Percentiles rank a stretch among this genome's conserved stretches.
These are phyloP conservation scores for Mycosphaerelloides madeirae DNA, from an alignment of 2,329 filamentous ascomycete genomes.

Conservation along the genomic window DNA sequence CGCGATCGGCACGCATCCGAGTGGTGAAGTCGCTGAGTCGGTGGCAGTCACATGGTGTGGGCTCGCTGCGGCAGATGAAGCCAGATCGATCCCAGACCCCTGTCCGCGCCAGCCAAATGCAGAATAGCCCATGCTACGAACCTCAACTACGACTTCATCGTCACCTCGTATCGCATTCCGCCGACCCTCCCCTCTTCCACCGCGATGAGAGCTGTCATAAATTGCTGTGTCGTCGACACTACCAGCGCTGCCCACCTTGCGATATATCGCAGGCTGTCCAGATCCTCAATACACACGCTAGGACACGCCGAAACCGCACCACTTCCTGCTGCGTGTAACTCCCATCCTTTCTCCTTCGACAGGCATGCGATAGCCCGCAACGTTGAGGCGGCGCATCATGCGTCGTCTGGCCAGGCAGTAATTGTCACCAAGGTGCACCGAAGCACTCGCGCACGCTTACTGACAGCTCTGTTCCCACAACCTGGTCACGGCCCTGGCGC, in stretches of 20 bases:
- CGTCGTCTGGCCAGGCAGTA: conserved; percentile 3
- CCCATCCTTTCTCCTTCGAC: conserved; percentile 7
- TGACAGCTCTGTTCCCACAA: conserved; percentile 23
- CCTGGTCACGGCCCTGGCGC: conserved; percentile 24
- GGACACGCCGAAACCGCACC: conserved; percentile 15
- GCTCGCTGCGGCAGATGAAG: too few species aligned
- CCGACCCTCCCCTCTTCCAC: not conserved
- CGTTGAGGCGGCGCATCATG: conserved; percentile 9
- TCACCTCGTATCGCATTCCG: conserved; percentile 14
- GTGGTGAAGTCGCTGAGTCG: too few species aligned
- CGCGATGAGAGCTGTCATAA: too few species aligned
- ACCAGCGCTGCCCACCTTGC: too few species aligned
- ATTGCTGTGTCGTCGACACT: too few species aligned
- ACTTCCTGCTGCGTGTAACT: conserved; percentile 11
- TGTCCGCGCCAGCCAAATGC: too few species aligned
- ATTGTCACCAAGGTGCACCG: conserved; percentile 18
- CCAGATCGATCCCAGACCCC: too few species aligned
- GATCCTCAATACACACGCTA: conserved; percentile 11
- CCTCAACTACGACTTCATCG: too few species aligned
- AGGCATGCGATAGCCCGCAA: conserved; percentile 9
- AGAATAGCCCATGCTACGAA: too few species aligned
- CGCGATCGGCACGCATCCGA: too few species aligned
- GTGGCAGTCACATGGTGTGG: too few species aligned
- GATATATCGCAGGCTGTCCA: not conserved
- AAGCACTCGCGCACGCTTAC: conserved; percentile 23